phyloP scores from a whole-genome alignment of 208 protist species.

The Trypanosomatidae sp. region DNA sequence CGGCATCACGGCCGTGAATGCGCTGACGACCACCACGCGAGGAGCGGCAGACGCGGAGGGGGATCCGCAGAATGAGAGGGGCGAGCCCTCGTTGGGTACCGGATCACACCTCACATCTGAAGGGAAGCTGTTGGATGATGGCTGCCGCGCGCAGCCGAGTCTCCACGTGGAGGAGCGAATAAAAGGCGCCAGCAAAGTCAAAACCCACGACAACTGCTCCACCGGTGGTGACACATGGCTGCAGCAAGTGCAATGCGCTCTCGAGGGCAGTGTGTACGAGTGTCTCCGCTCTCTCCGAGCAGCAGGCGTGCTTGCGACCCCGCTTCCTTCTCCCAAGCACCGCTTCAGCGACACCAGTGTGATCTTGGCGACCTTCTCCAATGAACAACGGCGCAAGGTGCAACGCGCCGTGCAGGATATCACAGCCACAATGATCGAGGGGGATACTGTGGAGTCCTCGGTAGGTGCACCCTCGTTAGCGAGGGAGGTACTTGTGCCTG shows the following conservation, averaged over 20 bases:
- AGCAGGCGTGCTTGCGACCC: conserved; percentile 1
- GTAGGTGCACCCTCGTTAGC: not conserved
- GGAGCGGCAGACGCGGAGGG: not conserved
- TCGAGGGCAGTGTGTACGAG: conserved; percentile 12
- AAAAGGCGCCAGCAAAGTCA: not conserved
- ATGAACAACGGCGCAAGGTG: conserved; percentile 5
- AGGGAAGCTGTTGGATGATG: not conserved
- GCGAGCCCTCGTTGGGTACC: not conserved
- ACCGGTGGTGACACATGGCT: not conserved
- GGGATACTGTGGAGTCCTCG: not conserved
- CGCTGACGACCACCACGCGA: no score
- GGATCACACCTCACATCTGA: not conserved
- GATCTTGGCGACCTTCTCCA: not conserved
- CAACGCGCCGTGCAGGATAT: conserved; percentile 1
- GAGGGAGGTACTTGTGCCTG: not conserved
- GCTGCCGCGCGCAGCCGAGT: not conserved
- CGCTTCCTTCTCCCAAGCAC: not conserved
- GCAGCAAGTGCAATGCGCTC: not conserved
- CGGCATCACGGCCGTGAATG: not conserved
- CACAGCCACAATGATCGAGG: not conserved
- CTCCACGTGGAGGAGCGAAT: not conserved
- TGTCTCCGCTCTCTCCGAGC: conserved; percentile 21
- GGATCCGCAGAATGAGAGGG: not conserved
- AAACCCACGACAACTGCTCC: not conserved
- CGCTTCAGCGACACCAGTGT: not conserved